Evolutionary conservation across 1,284 basidiomycete species (phyloP).

Genomic region (Vanrija pseudolonga): DNA sequence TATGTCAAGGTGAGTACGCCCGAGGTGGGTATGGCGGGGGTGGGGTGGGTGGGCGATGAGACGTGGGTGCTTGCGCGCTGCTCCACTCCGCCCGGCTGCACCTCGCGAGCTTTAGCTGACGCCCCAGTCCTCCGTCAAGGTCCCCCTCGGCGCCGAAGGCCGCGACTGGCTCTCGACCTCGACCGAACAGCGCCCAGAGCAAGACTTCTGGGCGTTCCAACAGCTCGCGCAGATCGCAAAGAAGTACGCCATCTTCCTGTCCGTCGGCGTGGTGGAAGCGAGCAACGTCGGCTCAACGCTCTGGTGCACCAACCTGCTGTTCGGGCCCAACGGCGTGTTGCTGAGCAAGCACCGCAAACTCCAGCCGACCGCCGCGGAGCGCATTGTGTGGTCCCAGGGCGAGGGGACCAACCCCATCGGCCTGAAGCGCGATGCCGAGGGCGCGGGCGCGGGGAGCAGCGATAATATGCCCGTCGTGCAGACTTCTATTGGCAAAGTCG

Average conservation of each 20-base stretch:
- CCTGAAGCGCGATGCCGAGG: conserved; percentile 32
- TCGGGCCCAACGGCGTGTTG: conserved; percentile 59
- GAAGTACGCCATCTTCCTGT: conserved; percentile 54
- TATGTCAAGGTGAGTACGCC: conserved; percentile 48
- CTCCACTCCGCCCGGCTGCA: neutral
- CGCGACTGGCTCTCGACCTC: conserved; percentile 16
- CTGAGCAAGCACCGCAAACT: conserved; percentile 68
- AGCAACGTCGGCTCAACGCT: conserved; percentile 59
- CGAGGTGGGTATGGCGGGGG: neutral
- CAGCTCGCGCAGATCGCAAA: conserved; percentile 20
- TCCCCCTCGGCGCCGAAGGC: conserved; percentile 22
- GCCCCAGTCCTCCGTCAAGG: conserved; percentile 16
- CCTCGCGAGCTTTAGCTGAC: neutral
- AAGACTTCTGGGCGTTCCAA: conserved; percentile 22
- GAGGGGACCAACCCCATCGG: conserved; percentile 32
- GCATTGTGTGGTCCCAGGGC: conserved; percentile 65
- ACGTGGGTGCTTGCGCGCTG: no score
- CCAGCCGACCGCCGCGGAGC: conserved; percentile 65
- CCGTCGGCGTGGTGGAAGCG: conserved; percentile 66
- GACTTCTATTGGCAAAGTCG: conserved; percentile 52
- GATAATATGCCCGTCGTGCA: conserved; percentile 48
- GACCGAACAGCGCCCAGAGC: conserved; percentile 1
- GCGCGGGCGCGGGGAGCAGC: conserved; percentile 17
- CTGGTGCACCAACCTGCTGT: conserved; percentile 66
- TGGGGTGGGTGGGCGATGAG: neutral